These are phyloP conservation scores for Usnea hakonensis DNA, from an alignment of 495 filamentous ascomycete genomes.

Conservation along the genomic window DNA sequence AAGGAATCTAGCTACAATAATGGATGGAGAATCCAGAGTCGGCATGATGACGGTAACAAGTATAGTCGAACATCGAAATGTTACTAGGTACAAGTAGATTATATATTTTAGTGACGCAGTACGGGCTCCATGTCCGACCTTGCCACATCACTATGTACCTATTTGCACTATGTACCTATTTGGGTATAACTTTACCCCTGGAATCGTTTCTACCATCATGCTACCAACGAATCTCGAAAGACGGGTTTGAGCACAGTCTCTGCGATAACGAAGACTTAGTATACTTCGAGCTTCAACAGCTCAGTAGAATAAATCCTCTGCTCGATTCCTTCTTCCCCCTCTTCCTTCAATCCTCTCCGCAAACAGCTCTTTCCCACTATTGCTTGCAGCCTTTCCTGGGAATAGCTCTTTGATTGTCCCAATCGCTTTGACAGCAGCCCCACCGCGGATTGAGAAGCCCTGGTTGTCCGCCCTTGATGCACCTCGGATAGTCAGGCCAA, in stretches of 20 bases:
- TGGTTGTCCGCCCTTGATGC: slow-evolving; percentile 44
- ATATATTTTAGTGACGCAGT: background rate
- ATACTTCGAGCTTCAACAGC: background rate
- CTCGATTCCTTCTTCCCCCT: slow-evolving; percentile 40
- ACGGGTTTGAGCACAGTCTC: background rate
- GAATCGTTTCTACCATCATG: background rate
- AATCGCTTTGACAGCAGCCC: slow-evolving; percentile 24
- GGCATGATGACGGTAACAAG: slow-evolving; percentile 28
- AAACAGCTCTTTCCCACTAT: slow-evolving; percentile 68
- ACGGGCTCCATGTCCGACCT: background rate
- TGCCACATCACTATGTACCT: no score
- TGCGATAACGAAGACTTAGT: background rate
- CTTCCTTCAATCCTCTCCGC: slow-evolving; percentile 44
- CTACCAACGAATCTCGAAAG: background rate
- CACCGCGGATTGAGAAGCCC: slow-evolving; percentile 61
- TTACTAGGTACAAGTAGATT: background rate
- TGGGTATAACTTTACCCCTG: background rate
- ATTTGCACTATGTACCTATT: no score
- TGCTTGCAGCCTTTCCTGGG: slow-evolving; percentile 53
- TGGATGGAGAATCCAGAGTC: slow-evolving; percentile 36
- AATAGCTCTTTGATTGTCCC: slow-evolving; percentile 58
- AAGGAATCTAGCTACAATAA: slow-evolving; percentile 57
- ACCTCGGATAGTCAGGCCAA: slow-evolving; percentile 56
- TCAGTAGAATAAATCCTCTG: slow-evolving; percentile 47
- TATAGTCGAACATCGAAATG: background rate